Conservation (phyloP, 257 asterid genomes). For the Lithospermum erythrorhizon region DNA sequence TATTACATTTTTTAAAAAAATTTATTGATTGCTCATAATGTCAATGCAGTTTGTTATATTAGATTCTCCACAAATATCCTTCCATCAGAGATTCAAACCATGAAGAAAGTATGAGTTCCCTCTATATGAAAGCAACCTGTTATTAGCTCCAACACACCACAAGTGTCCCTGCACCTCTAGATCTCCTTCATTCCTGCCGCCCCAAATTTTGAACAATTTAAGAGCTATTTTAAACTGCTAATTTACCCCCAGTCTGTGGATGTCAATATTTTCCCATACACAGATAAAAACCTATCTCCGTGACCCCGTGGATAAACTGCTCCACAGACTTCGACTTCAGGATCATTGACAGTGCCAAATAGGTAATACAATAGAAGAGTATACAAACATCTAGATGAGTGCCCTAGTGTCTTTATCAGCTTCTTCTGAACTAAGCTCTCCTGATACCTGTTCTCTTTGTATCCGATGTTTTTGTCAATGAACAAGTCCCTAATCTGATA, state of each 20-base stretch:
- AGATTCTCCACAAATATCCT: not conserved
- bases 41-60: not conserved
- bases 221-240: slow-evolving; percentile 63
- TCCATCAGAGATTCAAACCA: slow-evolving; percentile 30
- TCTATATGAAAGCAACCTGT: slow-evolving; percentile 42
- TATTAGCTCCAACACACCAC: slow-evolving; percentile 76
- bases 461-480: slow-evolving; percentile 67
- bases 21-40: not conserved
- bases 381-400: slow-evolving; percentile 64
- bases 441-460: slow-evolving; percentile 52
- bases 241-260: slow-evolving; percentile 56
- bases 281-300: slow-evolving; percentile 36
- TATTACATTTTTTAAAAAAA: too few species aligned
- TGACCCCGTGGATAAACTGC: slow-evolving; percentile 39
- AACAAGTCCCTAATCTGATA: slow-evolving; percentile 59
- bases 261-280: slow-evolving; percentile 67
- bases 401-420: slow-evolving; percentile 57
- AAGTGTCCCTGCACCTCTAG: slow-evolving; percentile 81
- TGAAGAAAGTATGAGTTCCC: slow-evolving; percentile 55
- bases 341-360: slow-evolving; percentile 40
- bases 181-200: slow-evolving; percentile 59
- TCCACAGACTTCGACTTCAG: slow-evolving; percentile 75
- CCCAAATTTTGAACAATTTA: slow-evolving; percentile 79
- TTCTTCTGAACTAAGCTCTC: slow-evolving; percentile 68
- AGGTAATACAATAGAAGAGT: slow-evolving; percentile 65